Base-by-base conservation (phyloP, 2,329 filamentous ascomycete genomes). In the Pleurostoma richardsiae region DNA sequence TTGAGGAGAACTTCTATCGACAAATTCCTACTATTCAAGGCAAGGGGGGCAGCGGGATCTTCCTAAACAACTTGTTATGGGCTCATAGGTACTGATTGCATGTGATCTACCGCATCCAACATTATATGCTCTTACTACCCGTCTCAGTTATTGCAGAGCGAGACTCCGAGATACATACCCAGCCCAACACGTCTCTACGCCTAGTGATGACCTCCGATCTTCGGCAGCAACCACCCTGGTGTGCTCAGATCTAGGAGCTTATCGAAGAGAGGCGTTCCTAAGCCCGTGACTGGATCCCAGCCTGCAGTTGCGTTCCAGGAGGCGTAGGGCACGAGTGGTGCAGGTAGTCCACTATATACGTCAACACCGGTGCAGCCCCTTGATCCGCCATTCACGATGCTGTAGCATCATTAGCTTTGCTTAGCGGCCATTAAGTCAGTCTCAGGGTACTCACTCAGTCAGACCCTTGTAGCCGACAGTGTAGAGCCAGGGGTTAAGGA, bases 401-500 rank as follows among this genome's bases (percentile, higher is more conserved):
- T 19, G 19, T 19, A 19, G 19, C 19, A 19, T 19, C 19, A 19
- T 19, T 19, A 19, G 19, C 19, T 19, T 19, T 19, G 19, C 19
- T 19, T 19, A 19, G 19, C 19, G 19, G 19, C 19, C 19, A 19
- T 19, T 19, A 19, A 19, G 19, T 19, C 19, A 19, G 19, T 19
- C 19, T 19, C 19, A 19, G 19, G 19, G 19, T 19, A 19, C 19
- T 19, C 19, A 19, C 19, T 65, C 62, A 2, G 47, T 59, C 10
- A 63, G 56, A 0, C 54, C 56, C 0, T 49, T 54, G 6, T 54
- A 49, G 28, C 48, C 48, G 10, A 57, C 48, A 26, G 56, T 57
- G 53, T 69, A 70, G 39, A 69, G 53, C 58, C 60, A 66, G 0
- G 71, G 70, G 47, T 74, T 74, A 4, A 74, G 55, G 48, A 74